Percentiles rank a stretch among this genome's conserved stretches.
Conservation (phyloP, 306 rosid species). For the Pterocarpus santalinus region DNA sequence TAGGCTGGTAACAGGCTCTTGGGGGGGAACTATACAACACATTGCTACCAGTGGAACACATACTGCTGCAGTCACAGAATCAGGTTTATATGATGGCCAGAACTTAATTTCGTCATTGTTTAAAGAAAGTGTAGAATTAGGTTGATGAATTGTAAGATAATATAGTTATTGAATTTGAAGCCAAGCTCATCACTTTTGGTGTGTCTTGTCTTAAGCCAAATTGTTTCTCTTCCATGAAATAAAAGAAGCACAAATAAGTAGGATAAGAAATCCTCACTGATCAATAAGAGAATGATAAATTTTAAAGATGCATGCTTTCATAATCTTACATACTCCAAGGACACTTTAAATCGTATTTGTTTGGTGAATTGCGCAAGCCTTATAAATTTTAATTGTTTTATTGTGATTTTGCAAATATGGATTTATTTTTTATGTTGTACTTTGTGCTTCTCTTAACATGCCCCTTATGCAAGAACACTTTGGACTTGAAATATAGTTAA, state of each 20-base stretch:
- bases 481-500: background rate
- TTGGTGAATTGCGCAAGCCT: background rate
- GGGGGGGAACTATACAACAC: slow-evolving; percentile 74
- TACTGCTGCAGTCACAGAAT: slow-evolving; percentile 84
- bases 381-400: background rate
- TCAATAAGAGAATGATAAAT: background rate
- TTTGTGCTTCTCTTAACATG: slow-evolving; percentile 4
- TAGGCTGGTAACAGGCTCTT: slow-evolving; percentile 84
- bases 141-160: slow-evolving; percentile 6
- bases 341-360: background rate
- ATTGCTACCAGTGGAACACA: slow-evolving; percentile 93
- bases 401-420: slow-evolving; percentile 29
- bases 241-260: slow-evolving; percentile 8
- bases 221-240: slow-evolving; percentile 1
- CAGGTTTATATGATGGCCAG: slow-evolving; percentile 57
- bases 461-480: background rate
- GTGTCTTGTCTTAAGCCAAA: background rate
- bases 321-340: background rate
- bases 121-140: slow-evolving; percentile 33
- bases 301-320: slow-evolving; percentile 8
- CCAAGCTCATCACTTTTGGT: background rate
- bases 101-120: slow-evolving; percentile 13
- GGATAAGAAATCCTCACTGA: background rate
- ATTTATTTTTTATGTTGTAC: slow-evolving; percentile 12
- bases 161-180: slow-evolving; percentile 13